Evolutionary conservation across 192 early-diverging fungal genomes (phyloP), one percentile per base, ranked within the genome.

Genomic region (Coemansia sp.): DNA sequence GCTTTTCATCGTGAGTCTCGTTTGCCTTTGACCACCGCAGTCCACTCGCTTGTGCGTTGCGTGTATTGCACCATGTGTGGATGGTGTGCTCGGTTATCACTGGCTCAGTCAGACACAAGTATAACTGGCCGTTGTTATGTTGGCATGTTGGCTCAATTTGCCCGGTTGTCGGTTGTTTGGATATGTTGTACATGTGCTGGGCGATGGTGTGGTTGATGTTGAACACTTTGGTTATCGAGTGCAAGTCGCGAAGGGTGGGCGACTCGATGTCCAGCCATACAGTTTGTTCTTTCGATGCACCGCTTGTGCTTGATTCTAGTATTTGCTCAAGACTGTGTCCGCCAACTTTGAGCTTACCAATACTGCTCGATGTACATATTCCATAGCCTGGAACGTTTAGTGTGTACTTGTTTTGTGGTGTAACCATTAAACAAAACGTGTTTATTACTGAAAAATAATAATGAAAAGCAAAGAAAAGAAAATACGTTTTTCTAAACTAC

Each of bases 241-340:
- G 17, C 19, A 53, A 36, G 34, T 62, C 60, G 9, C 37, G 2
- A 14, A 15, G 2, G 5, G 26, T 53, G 4, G 60, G 60, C 50
- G 7, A 21, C 50, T 51, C 50, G n/a, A 62, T 62, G 60, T 62
- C 60, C 20, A 62, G 50, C 60, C 60, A 62, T 10, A 62, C 23
- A 15, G 25, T 28, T 3, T 9, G 37, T 22, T 10, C 14, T 4
- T 2, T 26, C 4, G 4, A 28, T 22, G 28, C 14, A n/a, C 28
- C 22, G 17, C 9, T 3, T 34, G 31, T 34, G 31, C 31, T 8
- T 8, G 31, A 34, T 6, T 34, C 31, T 47, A 50, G 34, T 14
- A 62, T 20, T 10, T 62, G 48, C 34, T 52, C 60, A 28, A 62
- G n/a, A 2, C 31, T 37, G 19, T 36, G 37, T 31, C 60, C 60